Evolutionary conservation across 768 basidiomycete genomes (phyloP), one percentile per base, ranked within the genome.

Genomic region (Amyloporia xantha): DNA sequence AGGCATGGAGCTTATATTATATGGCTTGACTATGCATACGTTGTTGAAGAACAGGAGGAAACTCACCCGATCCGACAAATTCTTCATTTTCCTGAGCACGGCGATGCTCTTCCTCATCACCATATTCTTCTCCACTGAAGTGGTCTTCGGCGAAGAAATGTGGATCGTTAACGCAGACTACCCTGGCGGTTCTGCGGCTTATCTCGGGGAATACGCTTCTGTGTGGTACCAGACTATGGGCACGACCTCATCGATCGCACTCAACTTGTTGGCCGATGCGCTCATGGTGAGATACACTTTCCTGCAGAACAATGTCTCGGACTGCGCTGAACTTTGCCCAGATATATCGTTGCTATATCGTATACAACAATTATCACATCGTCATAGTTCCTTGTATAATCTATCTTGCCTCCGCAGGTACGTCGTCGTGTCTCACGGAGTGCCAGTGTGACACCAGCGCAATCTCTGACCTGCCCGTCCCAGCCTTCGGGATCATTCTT

Each of bases 181-280:
- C 28, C 68, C 68, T 1, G 71, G 69, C 2, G 73, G 72, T 0
- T 62, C 65, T 2, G 59, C 57, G 4, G 61, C 54, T 17, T 72
- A 71, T 48, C 62, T 68, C 37, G 55, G 44, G 7, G 37, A 54
- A 26, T 44, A 69, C 44, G 41, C 54, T 12, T 52, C 62, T 0
- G 52, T 54, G 0, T 66, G 67, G 60, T 64, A 63, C 48, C 61
- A 35, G 33, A 35, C 33, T 9, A 35, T 35, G 33, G 33, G 33
- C 10, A 9, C 33, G 33, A 35, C 33, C 9, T 9, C 33, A n/a
- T 9, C 33, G 10, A n/a, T 35, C 10, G n/a, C n/a, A n/a, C 33
- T 35, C 9, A 67, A 71, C 7, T 55, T 70, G 10, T 48, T 72
- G 54, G 64, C 64, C 9, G 70, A 72, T 30, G 72, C 55, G 1